A percentile compares a stretch with the other conserved stretches of the same genome.
phyloP scores from a whole-genome alignment of 129 eudicot genomes.

The Arctium lappa region DNA sequence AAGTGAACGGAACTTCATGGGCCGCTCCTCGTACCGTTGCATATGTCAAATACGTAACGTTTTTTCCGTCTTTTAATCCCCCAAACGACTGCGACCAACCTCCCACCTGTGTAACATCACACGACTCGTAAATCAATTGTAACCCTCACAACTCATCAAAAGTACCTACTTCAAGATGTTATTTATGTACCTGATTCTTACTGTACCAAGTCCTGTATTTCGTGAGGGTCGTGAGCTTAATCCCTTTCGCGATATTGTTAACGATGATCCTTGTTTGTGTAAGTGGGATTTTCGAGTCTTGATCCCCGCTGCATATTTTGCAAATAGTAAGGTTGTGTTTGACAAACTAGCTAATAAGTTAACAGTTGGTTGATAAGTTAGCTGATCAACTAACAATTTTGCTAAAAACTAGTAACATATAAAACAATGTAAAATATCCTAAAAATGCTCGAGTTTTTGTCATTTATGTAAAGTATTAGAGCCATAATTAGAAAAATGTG shows the following conservation, averaged over 20 bases:
- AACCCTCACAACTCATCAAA: neutral
- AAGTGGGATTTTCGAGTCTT: conserved; percentile 41
- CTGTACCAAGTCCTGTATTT: conserved; percentile 40
- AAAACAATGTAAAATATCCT: neutral
- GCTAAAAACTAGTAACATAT: too few species aligned
- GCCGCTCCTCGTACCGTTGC: conserved; percentile 33
- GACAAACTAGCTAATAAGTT: neutral
- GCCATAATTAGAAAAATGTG: neutral
- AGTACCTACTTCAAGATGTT: neutral
- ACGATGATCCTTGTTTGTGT: conserved; percentile 43
- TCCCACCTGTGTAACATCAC: conserved; percentile 24
- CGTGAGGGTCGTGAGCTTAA: conserved; percentile 25
- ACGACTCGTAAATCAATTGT: neutral
- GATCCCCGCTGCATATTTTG: conserved; percentile 38
- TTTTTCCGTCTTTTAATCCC: conserved; percentile 29
- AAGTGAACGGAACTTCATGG: conserved; percentile 34
- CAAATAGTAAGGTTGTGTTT: neutral
- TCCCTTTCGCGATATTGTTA: conserved; percentile 30
- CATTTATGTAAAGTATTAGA: neutral
- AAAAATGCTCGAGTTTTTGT: too few species aligned
- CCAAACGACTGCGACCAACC: conserved; percentile 34
- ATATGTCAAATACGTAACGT: conserved; percentile 27
- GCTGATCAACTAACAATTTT: too few species aligned
- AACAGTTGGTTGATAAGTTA: too few species aligned
- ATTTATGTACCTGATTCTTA: conserved; percentile 18